phyloP scores from a whole-genome alignment of 768 basidiomycete species.

The Gymnopilus junonius region DNA sequence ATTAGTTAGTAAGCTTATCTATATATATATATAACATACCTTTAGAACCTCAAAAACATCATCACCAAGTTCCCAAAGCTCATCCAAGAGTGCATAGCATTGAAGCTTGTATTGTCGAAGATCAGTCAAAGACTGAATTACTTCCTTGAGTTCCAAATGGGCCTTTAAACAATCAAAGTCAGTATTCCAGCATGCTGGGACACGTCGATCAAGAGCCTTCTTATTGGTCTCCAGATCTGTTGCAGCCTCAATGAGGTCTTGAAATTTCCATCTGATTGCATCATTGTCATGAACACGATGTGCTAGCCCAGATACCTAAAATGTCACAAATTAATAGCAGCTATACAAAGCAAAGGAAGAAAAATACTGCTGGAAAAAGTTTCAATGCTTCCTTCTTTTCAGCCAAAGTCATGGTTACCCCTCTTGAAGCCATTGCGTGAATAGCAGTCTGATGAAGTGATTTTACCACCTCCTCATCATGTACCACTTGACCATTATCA shows the following conservation, averaged over 20 bases:
- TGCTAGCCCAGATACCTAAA: constrained; percentile 24
- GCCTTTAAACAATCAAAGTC: constrained; percentile 31
- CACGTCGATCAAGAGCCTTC: constrained; percentile 23
- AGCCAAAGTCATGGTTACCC: background rate
- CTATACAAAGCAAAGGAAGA: background rate
- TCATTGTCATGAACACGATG: constrained; percentile 26
- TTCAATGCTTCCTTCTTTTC: constrained; percentile 11
- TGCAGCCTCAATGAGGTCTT: constrained; percentile 16
- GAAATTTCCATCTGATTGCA: constrained; percentile 28
- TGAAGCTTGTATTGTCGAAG: constrained; percentile 12
- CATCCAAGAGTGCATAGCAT: constrained; percentile 21
- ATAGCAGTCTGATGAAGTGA: constrained; percentile 17
- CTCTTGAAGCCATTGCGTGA: background rate
- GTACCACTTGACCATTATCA: constrained; percentile 15
- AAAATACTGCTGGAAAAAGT: constrained; percentile 16
- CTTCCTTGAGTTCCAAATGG: constrained; percentile 27
- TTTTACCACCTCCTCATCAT: constrained; percentile 19
- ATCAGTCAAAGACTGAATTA: constrained; percentile 26
- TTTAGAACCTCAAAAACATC: constrained; percentile 27
- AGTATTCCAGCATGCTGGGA: constrained; percentile 37
- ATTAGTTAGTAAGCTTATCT: background rate
- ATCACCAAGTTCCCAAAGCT: constrained; percentile 30
- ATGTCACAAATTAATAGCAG: background rate
- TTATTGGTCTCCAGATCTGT: constrained; percentile 15
- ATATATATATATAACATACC: constrained; percentile 11